Evolutionary conservation across 2,329 filamentous ascomycete species (phyloP).

Genomic region (Colletotrichum noveboracense): DNA sequence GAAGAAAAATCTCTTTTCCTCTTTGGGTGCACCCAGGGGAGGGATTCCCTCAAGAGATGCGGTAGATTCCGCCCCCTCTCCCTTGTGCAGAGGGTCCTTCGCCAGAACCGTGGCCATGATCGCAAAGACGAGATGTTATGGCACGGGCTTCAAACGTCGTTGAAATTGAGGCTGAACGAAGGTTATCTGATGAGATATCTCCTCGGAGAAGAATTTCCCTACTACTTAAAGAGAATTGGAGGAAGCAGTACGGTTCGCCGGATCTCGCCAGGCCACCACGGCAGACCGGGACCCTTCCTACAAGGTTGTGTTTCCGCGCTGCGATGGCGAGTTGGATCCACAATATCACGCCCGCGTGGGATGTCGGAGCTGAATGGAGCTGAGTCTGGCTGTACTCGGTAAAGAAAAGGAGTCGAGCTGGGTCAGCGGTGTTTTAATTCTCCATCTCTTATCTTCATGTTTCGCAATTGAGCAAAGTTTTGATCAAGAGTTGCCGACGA

Average conservation of each 20-base stretch:
- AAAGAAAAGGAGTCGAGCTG: neutral
- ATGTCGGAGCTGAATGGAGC: neutral
- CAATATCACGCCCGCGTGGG: neutral
- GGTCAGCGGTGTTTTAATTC: neutral
- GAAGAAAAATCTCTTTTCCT: constrained; percentile 37
- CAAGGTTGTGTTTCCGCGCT: neutral
- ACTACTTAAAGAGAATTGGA: neutral
- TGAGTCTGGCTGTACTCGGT: neutral
- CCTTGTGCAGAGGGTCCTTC: neutral
- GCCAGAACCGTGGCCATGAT: constrained; percentile 23
- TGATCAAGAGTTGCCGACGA: neutral
- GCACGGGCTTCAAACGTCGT: neutral
- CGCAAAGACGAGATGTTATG: neutral
- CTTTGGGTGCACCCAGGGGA: constrained; percentile 27
- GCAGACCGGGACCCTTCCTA: neutral
- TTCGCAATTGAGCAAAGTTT: neutral
- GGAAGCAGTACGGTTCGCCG: neutral
- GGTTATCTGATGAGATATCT: neutral
- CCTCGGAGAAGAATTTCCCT: neutral
- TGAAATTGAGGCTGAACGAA: neutral
- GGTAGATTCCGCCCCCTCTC: neutral
- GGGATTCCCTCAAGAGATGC: constrained; percentile 25
- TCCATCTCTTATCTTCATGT: neutral
- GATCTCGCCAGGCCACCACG: neutral
- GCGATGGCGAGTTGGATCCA: constrained; percentile 11